These are phyloP conservation scores for Trichophyton simii DNA, from an alignment of 2,329 filamentous ascomycete species.

Conservation along the genomic window DNA sequence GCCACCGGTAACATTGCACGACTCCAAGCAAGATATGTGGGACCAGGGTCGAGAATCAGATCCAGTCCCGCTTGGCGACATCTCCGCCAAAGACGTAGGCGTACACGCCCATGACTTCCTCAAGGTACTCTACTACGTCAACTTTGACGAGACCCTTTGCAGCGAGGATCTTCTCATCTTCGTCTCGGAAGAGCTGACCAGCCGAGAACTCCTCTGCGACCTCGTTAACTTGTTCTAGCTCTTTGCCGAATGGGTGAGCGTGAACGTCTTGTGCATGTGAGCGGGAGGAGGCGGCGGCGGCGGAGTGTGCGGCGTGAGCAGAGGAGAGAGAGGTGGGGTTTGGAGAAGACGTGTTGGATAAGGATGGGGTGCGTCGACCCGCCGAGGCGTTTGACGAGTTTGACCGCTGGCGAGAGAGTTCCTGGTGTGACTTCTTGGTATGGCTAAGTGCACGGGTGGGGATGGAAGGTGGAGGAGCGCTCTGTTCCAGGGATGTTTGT, in stretches of 20 bases:
- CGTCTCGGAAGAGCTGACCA: slow-evolving; percentile 50
- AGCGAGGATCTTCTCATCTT: slow-evolving; percentile 59
- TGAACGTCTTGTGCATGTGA: slow-evolving; percentile 24
- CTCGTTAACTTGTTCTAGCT: slow-evolving; percentile 85
- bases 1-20: not conserved
- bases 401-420: slow-evolving; percentile 57
- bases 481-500: slow-evolving; percentile 25
- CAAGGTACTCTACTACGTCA: slow-evolving; percentile 68
- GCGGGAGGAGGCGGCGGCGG: not conserved
- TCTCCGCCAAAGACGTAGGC: slow-evolving; percentile 45
- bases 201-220: slow-evolving; percentile 77
- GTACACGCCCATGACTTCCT: slow-evolving; percentile 62
- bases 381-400: slow-evolving; percentile 37
- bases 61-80: slow-evolving; percentile 25
- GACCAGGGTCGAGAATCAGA: slow-evolving; percentile 18
- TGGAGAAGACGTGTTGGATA: slow-evolving; percentile 8
- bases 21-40: not conserved
- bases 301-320: slow-evolving; percentile 17
- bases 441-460: slow-evolving; percentile 73
- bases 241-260: slow-evolving; percentile 69
- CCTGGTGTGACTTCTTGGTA: slow-evolving; percentile 75
- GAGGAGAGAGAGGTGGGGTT: slow-evolving; percentile 27
- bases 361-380: slow-evolving; percentile 10
- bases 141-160: slow-evolving; percentile 60
- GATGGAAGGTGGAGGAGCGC: slow-evolving; percentile 50